Percentiles rank a stretch among this genome's conserved stretches.
Conservation (phyloP, 108 stramenopile species). For the Conticribra weissflogii region DNA sequence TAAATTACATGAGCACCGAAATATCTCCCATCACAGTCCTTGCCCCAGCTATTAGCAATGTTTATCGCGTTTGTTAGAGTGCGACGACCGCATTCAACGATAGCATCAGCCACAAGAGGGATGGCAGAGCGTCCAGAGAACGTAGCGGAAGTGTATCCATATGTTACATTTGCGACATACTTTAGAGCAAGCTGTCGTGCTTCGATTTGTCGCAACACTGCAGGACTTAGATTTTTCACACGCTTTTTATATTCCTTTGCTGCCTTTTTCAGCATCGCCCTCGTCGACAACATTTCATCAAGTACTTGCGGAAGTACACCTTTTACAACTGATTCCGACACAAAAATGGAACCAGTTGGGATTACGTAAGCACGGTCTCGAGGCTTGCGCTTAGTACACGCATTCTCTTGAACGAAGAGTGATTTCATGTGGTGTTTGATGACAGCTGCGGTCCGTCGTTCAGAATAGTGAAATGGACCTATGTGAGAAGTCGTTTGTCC, state of each 20-base stretch:
- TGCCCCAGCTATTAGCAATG: constrained; percentile 82
- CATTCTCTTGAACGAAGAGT: constrained; percentile 9
- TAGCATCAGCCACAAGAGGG: constrained; percentile 96
- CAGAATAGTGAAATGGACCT: constrained; percentile 74
- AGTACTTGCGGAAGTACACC: constrained; percentile 96
- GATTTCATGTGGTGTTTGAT: constrained; percentile 80
- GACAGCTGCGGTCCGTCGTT: constrained; percentile 71
- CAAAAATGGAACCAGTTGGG: constrained; percentile 93
- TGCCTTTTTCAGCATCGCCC: constrained; percentile 95
- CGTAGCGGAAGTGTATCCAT: constrained; percentile 96
- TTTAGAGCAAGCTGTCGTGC: constrained; percentile 98
- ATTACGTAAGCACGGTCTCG: constrained; percentile 75
- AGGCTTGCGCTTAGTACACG: background rate
- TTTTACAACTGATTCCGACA: constrained; percentile 79
- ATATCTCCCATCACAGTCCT: constrained; percentile 63
- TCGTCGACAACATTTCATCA: constrained; percentile 94
- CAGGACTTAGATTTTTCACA: constrained; percentile 66
- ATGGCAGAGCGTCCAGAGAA: constrained; percentile 96
- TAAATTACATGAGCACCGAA: constrained; percentile 78
- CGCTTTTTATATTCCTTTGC: constrained; percentile 85
- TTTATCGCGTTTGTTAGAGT: constrained; percentile 89
- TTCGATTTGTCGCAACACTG: constrained; percentile 87
- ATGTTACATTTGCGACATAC: constrained; percentile 98
- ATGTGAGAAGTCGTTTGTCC: constrained; percentile 37
- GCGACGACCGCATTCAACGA: constrained; percentile 92